phyloP scores from a whole-genome alignment of 2,329 filamentous ascomycete species.

The Colletotrichum abscissum region DNA sequence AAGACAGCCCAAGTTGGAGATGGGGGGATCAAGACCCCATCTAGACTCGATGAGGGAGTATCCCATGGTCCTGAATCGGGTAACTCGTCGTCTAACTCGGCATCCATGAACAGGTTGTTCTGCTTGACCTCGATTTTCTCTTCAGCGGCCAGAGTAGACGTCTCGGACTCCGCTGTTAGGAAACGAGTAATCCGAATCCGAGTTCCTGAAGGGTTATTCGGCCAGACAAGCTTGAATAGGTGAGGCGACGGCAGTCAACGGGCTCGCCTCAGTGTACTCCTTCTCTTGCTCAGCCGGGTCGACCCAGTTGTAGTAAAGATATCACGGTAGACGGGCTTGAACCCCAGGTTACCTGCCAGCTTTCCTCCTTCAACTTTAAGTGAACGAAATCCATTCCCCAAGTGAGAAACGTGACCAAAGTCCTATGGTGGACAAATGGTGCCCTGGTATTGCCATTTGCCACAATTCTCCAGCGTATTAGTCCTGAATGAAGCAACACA shows the following conservation, averaged over 20 bases:
- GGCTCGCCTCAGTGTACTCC: constrained; percentile 1
- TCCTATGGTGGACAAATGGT: no score
- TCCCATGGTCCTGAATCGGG: constrained; percentile 58
- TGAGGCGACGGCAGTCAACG: no score
- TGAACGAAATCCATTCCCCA: no score
- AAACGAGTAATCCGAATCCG: no score
- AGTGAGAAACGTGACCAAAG: no score
- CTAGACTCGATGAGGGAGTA: constrained; percentile 55
- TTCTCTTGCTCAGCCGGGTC: constrained; percentile 6
- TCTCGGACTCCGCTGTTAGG: constrained; percentile 40
- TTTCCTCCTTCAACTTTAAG: not conserved
- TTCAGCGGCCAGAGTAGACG: constrained; percentile 38
- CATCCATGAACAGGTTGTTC: constrained; percentile 69
- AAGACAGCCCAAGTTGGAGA: constrained; percentile 55
- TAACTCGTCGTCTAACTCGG: constrained; percentile 72
- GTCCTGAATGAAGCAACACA: no score
- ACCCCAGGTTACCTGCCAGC: constrained; percentile 13
- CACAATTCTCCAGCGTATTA: no score
- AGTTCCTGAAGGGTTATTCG: no score
- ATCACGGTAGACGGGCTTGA: constrained; percentile 33
- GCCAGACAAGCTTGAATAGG: no score
- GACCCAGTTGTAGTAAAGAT: constrained; percentile 28
- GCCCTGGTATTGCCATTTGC: no score
- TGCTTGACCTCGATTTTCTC: constrained; percentile 62
- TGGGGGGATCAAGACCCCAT: constrained; percentile 46